These are phyloP conservation scores for Candida insectalens DNA, from an alignment of 805 yeast species.

Conservation along the genomic window DNA sequence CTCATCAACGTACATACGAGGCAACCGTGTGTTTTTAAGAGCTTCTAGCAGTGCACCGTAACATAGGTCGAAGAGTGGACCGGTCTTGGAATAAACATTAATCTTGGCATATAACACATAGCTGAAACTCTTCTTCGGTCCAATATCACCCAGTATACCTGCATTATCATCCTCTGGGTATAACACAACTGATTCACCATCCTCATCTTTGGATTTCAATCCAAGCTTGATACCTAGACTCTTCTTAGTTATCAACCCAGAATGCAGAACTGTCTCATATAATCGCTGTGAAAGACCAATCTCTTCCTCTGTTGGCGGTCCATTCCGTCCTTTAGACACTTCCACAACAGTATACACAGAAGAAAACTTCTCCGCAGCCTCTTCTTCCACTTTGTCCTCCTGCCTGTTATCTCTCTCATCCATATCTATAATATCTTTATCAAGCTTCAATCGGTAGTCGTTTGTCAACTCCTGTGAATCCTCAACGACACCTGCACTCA, in stretches of 20 bases:
- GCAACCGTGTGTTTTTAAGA: constrained; percentile 48
- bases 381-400: constrained; percentile 9
- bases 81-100: constrained; percentile 70
- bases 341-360: constrained; percentile 68
- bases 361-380: constrained; percentile 17
- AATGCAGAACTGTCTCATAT: constrained; percentile 49
- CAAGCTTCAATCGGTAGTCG: constrained; percentile 30
- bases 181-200: constrained; percentile 37
- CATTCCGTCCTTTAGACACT: constrained; percentile 62
- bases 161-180: constrained; percentile 30
- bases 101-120: constrained; percentile 63
- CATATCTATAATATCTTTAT: constrained; percentile 23
- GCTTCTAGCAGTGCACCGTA: constrained; percentile 64
- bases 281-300: constrained; percentile 61
- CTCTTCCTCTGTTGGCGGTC: constrained; percentile 83
- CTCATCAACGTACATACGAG: constrained; percentile 61
- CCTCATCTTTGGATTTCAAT: constrained; percentile 38
- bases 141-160: constrained; percentile 16
- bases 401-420: constrained; percentile 6
- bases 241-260: constrained; percentile 39
- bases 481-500: constrained; percentile 60
- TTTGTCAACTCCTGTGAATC: constrained; percentile 34
- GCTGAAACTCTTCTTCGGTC: constrained; percentile 38
- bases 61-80: constrained; percentile 72
- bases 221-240: constrained; percentile 48